Evolutionary conservation across 352 stramenopile genomes (phyloP), one percentile per base, ranked within the genome.

Genomic region (Nothophytophthora sp.): DNA sequence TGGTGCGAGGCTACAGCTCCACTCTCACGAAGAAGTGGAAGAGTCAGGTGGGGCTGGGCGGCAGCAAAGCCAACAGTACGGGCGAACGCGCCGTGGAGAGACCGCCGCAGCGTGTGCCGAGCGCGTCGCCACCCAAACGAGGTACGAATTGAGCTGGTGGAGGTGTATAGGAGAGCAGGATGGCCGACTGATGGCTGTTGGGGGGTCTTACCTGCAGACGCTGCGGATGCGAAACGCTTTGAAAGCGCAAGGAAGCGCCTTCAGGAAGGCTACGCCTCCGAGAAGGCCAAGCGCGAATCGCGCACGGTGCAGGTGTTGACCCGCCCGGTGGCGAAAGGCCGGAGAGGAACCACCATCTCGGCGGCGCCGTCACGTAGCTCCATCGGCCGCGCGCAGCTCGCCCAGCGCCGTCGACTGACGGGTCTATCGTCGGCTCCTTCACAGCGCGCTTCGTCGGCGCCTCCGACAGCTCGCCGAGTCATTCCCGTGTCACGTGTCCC

Each of bases 21-120:
- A 90, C 62, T n/a, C 67, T 95, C 48, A 93, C 76, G 15, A 81
- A 89, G 51, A 91, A 90, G 55, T 95, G 85, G 85, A 91, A 88
- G 69, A 45, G 50, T 22, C 57, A 90, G 34, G 73, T 95, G 30
- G 85, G 84, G 15, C 52, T 95, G 11, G 41, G 27, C 29, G 34
- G 36, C 18, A 46, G 43, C 35, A 29, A 38, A 23, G 28, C 40
- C 28, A 56, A 32, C 52, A 39, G n/a, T 23, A 51, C 27, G 37
- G n/a, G n/a, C n/a, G n/a, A n/a, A n/a, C 51, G 55, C 41, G 41
- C 34, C 18, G 16, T 36, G 13, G 42, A 44, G 35, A 55, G 37
- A 22, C 63, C 3, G n/a, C 46, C 37, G 11, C 49, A 39, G 20
- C 49, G 49, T 9, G 41, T 45, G 10, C 58, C 62, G 4, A 73